Conservation (phyloP, 768 basidiomycete species). For the Lyophyllum atratum region DNA sequence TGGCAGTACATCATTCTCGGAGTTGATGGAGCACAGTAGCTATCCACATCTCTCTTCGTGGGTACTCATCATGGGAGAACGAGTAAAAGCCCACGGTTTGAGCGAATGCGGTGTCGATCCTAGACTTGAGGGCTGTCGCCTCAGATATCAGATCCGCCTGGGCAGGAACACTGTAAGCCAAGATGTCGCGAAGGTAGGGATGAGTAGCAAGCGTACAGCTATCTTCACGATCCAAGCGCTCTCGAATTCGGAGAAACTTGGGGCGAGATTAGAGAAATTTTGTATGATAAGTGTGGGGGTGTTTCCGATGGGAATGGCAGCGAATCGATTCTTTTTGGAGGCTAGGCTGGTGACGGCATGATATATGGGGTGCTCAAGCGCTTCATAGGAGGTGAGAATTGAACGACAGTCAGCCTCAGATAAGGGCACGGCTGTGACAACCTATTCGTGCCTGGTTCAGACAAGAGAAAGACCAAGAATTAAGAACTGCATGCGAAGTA, state of each 20-base stretch:
- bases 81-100: too few relatives aligned
- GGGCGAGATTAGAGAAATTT: conserved; percentile 28
- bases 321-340: conserved; percentile 27
- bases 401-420: conserved; percentile 21
- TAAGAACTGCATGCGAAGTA: conserved; percentile 7
- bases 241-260: conserved; percentile 23
- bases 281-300: conserved; percentile 27
- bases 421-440: conserved; percentile 19
- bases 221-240: conserved; percentile 18
- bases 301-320: conserved; percentile 30
- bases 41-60: too few relatives aligned
- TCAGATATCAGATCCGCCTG: conserved; percentile 23
- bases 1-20: too few relatives aligned
- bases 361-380: conserved; percentile 27
- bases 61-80: conserved; percentile 14
- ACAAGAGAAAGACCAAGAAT: background rate
- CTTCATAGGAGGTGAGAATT: conserved; percentile 24
- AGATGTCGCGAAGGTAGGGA: background rate
- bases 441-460: conserved; percentile 6
- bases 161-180: background rate
- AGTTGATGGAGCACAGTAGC: too few relatives aligned
- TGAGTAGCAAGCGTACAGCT: conserved; percentile 21
- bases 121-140: conserved; percentile 16
- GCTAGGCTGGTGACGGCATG: conserved; percentile 24
- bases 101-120: conserved; percentile 24